A percentile compares a stretch with the other conserved stretches of the same genome.
Evolutionary conservation across 2,329 filamentous ascomycete species (phyloP).

Genomic region (Verticillium nonalfalfae): DNA sequence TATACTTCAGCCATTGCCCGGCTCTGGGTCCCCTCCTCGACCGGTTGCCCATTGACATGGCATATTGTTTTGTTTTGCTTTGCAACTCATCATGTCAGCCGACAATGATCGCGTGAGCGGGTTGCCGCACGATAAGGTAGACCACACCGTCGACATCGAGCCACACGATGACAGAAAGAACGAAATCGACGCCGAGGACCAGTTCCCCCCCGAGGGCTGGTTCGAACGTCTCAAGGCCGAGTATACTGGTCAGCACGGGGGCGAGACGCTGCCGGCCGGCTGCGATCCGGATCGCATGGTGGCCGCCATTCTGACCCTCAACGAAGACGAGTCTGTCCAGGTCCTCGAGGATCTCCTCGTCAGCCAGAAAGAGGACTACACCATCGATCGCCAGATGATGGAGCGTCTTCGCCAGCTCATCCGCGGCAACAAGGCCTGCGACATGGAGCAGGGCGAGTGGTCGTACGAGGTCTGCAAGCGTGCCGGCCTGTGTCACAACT

Average conservation of each 20-base stretch:
- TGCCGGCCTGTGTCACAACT: constrained; percentile 30
- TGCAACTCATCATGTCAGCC: neutral
- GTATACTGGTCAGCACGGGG: constrained; percentile 18
- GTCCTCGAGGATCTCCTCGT: constrained; percentile 28
- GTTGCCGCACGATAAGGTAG: neutral
- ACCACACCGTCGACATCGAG: neutral
- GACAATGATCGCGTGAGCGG: neutral
- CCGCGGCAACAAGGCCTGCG: constrained; percentile 29
- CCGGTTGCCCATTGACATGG: neutral
- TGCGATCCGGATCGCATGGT: constrained; percentile 17
- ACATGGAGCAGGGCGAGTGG: constrained; percentile 31
- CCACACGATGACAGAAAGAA: neutral
- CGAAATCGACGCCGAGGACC: neutral
- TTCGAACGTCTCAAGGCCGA: constrained; percentile 16
- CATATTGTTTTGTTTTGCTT: neutral
- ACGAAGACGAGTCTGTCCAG: constrained; percentile 31
- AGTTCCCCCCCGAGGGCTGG: constrained; percentile 14
- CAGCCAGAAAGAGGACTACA: constrained; percentile 37
- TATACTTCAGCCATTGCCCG: neutral
- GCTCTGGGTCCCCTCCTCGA: neutral
- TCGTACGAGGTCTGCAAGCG: constrained; percentile 33
- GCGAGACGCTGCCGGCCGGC: constrained; percentile 19
- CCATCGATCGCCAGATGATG: constrained; percentile 34
- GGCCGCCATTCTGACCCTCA: constrained; percentile 16
- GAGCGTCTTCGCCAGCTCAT: constrained; percentile 31